Conservation (phyloP, 2,329 filamentous ascomycete species). For the Epichloe baconii region DNA sequence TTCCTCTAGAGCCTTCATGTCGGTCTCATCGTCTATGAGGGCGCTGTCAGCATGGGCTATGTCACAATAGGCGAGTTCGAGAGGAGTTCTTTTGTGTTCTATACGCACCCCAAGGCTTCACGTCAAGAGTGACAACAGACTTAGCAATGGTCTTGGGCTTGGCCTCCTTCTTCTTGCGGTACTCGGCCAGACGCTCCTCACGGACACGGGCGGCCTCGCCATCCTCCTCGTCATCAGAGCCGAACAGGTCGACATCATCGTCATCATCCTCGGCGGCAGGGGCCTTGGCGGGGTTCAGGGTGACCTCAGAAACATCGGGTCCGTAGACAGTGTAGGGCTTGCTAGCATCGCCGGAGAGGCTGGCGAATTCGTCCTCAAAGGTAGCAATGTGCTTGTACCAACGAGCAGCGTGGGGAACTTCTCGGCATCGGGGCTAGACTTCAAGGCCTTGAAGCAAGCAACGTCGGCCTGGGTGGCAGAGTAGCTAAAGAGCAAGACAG, state of each 20-base stretch:
- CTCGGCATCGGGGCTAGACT: conserved; percentile 57
- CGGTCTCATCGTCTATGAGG: conserved; percentile 70
- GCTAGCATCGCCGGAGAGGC: conserved; percentile 79
- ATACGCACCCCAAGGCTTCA: conserved; percentile 90
- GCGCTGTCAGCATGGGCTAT: neutral
- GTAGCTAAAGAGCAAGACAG: conserved; percentile 23
- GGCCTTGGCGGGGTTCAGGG: conserved; percentile 77
- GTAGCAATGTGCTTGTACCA: conserved; percentile 99
- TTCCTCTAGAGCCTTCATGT: conserved; percentile 71
- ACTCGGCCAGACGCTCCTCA: conserved; percentile 83
- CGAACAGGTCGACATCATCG: conserved; percentile 87
- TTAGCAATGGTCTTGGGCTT: conserved; percentile 90
- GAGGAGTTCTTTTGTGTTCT: neutral
- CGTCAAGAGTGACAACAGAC: conserved; percentile 88
- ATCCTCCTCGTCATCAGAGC: conserved; percentile 86
- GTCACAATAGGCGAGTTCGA: neutral
- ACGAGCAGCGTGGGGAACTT: conserved; percentile 88
- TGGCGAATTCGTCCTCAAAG: conserved; percentile 85
- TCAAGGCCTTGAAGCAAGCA: conserved; percentile 83
- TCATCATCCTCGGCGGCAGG: conserved; percentile 54
- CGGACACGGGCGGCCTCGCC: conserved; percentile 71
- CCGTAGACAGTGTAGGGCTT: conserved; percentile 86
- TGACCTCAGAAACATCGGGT: conserved; percentile 64
- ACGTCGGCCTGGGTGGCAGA: conserved; percentile 89
- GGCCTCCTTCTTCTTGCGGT: conserved; percentile 91